Percentiles rank a stretch among this genome's conserved stretches.
Conservation (phyloP, 345 rosid genomes). For the Mallotus nudiflorus region DNA sequence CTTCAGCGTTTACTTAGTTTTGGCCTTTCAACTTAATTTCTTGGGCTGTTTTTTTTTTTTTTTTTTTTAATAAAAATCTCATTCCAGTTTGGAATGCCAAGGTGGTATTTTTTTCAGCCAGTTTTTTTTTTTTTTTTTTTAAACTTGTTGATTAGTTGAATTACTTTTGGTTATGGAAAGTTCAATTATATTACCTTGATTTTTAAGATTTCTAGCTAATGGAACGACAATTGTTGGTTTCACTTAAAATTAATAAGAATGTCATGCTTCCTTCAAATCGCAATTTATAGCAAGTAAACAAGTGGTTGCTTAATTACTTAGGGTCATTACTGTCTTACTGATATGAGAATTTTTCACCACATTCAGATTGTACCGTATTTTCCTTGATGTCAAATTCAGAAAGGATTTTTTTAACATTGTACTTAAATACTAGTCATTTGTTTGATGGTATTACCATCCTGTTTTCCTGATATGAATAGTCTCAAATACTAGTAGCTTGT, state of each 20-base stretch:
- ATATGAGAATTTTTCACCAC: not conserved
- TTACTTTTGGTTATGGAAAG: not conserved
- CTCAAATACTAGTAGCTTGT: not conserved
- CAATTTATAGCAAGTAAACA: not conserved
- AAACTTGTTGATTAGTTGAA: not conserved
- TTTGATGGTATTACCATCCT: not conserved
- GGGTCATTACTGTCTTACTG: too few species aligned
- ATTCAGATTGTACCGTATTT: not conserved
- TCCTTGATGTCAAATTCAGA: not conserved
- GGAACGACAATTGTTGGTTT: not conserved
- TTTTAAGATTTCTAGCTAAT: not conserved
- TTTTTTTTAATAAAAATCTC: too few species aligned
- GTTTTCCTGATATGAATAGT: not conserved
- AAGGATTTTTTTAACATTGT: not conserved
- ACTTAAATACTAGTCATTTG: not conserved
- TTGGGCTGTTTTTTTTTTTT: too few species aligned
- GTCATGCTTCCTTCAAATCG: not conserved
- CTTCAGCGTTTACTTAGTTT: too few species aligned
- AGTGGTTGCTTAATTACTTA: not conserved
- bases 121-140: not conserved
- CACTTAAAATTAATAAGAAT: not conserved
- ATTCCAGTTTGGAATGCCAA: constrained; percentile 3
- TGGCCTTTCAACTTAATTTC: too few species aligned
- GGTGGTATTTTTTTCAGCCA: not conserved
- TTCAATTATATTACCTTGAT: not conserved